phyloP scores from a whole-genome alignment of 768 basidiomycete genomes.

The Tubosaeta brunneosetosa region DNA sequence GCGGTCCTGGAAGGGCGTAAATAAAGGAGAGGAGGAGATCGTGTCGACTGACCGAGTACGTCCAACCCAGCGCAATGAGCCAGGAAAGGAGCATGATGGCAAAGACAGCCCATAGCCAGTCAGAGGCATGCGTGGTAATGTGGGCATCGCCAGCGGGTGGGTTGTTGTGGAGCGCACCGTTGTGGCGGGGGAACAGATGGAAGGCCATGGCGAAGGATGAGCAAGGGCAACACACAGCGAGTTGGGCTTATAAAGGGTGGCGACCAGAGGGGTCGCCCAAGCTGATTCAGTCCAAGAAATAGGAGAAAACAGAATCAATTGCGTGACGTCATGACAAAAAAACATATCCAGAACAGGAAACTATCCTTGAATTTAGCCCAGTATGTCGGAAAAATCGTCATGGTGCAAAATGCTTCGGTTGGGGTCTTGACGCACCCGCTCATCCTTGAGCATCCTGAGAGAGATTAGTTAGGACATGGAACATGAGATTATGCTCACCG shows the following conservation, averaged over 20 bases:
- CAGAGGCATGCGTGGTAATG: constrained; percentile 42
- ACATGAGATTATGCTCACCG: constrained; percentile 49
- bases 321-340: constrained; percentile 15
- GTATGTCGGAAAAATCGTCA: background rate
- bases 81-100: constrained; percentile 44
- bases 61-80: constrained; percentile 36
- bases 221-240: background rate
- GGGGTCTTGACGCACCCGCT: constrained; percentile 57
- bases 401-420: constrained; percentile 44
- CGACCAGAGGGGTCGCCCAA: constrained; percentile 9
- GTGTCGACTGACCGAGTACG: constrained; percentile 20
- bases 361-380: constrained; percentile 7
- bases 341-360: constrained; percentile 16
- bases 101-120: constrained; percentile 55
- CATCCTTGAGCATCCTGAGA: constrained; percentile 83
- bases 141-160: constrained; percentile 34
- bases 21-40: background rate
- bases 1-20: constrained; percentile 24
- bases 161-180: constrained; percentile 33
- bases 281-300: constrained; percentile 14
- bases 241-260: constrained; percentile 3
- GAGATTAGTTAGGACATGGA: background rate
- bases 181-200: constrained; percentile 10
- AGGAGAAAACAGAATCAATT: constrained; percentile 18
- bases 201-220: constrained; percentile 16